Base-by-base conservation (phyloP, 202 grass and related monocot species). In the Elaeis oleifera region DNA sequence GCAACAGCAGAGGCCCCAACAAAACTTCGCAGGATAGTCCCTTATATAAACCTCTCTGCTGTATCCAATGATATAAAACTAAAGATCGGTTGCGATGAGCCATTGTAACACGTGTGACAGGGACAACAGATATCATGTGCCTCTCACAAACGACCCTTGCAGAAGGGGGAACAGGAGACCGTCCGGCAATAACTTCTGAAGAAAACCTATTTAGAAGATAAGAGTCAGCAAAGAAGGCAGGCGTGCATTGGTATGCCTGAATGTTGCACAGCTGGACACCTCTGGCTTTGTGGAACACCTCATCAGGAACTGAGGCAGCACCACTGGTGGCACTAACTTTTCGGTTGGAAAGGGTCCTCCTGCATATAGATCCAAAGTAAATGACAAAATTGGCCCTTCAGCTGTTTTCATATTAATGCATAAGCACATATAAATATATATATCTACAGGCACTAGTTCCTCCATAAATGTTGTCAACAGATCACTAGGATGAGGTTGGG, bases 141-240 rank as follows among this genome's bases (percentile, higher is more conserved):
- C 84, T 84, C 68, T 90, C 87, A 0, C 63, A 88, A 60, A 90
- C 88, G 60, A 96, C 79, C 70, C 75, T 84, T 24, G 91, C 76
- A 8, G 84, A 27, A 13, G 81, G 70, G 16, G 87, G 84, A 70
- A 90, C 67, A 13, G 84, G 73, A 25, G 79, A 74, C 53, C 87
- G 67, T 63, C 76, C 83, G 3, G 79, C 59, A 0, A 90, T 72
- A 56, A 96, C 81, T 78, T 96, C 84, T 7, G 90, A 88, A 4
- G 90, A 90, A 23, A 96, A 88, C 63, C 71, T 85, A 61, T 90
- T 96, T 17, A 96, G 85, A 23, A 56, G 76, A 53, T 96, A 96
- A n/a, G 91, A 96, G 76, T 90, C 91, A 0, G 79, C 87, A 74
- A 96, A 96, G 58, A 88, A 88, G 8, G 87, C 84, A 76, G 87